These are phyloP conservation scores for Scheffersomyces illinoinensis DNA, from an alignment of 1,139 yeast species.

Conservation along the genomic window DNA sequence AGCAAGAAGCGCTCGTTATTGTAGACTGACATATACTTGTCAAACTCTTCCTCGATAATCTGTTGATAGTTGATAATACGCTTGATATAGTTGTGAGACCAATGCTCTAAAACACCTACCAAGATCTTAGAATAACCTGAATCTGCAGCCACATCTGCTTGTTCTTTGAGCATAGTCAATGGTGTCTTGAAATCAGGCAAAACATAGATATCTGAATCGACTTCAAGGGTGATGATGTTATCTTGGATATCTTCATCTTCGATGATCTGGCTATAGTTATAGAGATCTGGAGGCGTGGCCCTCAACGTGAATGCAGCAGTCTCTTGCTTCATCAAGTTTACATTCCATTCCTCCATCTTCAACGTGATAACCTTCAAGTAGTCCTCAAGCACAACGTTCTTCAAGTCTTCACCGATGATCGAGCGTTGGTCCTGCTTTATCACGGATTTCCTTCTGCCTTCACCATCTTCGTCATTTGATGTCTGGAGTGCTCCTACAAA, in stretches of 20 bases:
- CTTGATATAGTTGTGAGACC: slow-evolving; percentile 59
- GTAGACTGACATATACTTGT: slow-evolving; percentile 44
- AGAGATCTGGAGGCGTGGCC: slow-evolving; percentile 67
- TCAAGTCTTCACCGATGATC: slow-evolving; percentile 70
- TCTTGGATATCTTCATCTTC: slow-evolving; percentile 50
- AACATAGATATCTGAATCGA: slow-evolving; percentile 73
- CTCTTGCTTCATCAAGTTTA: slow-evolving; percentile 65
- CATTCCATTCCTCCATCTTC: slow-evolving; percentile 84
- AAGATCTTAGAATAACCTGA: slow-evolving; percentile 82
- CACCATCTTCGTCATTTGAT: slow-evolving; percentile 12
- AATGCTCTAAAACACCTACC: slow-evolving; percentile 79
- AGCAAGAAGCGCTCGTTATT: slow-evolving; percentile 41
- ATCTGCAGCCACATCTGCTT: slow-evolving; percentile 89
- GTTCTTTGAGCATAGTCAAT: slow-evolving; percentile 82
- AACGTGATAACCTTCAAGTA: slow-evolving; percentile 66
- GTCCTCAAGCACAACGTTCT: slow-evolving; percentile 63
- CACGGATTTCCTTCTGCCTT: slow-evolving; percentile 46
- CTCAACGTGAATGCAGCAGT: slow-evolving; percentile 61
- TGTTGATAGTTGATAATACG: slow-evolving; percentile 64
- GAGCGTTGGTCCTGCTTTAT: slow-evolving; percentile 44
- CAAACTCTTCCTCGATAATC: slow-evolving; percentile 59
- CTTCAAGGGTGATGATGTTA: slow-evolving; percentile 59
- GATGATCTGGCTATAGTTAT: slow-evolving; percentile 39
- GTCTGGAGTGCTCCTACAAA: slow-evolving; percentile 32
- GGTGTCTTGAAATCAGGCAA: slow-evolving; percentile 50